Conservation (phyloP, 305 asterid genomes). For the Vinca major region DNA sequence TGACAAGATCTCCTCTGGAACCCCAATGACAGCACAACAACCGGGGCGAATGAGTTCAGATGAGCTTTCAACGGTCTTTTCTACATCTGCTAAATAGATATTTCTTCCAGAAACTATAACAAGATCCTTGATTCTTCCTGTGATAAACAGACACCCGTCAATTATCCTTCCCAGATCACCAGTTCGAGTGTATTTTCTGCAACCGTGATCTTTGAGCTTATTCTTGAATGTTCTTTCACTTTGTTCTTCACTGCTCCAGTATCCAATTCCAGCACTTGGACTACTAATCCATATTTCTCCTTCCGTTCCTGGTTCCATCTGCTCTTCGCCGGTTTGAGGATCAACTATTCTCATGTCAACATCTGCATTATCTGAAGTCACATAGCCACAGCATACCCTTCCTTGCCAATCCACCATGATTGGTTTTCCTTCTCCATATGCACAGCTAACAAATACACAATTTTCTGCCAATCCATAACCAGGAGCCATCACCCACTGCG, state of each 20-base stretch:
- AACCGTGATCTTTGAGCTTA: slow-evolving; percentile 26
- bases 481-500: slow-evolving; percentile 57
- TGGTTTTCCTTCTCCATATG: slow-evolving; percentile 51
- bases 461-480: slow-evolving; percentile 80
- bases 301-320: slow-evolving; percentile 34
- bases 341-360: slow-evolving; percentile 47
- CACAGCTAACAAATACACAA: slow-evolving; percentile 62
- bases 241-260: slow-evolving; percentile 52
- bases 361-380: slow-evolving; percentile 25
- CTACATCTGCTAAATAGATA: slow-evolving; percentile 57
- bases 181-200: slow-evolving; percentile 38
- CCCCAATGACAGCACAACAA: slow-evolving; percentile 65
- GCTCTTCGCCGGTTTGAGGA: slow-evolving; percentile 41
- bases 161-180: slow-evolving; percentile 65
- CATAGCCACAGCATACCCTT: slow-evolving; percentile 62
- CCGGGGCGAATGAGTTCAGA: slow-evolving; percentile 63
- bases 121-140: slow-evolving; percentile 67
- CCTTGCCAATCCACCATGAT: slow-evolving; percentile 65
- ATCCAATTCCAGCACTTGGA: slow-evolving; percentile 60
- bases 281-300: slow-evolving; percentile 75
- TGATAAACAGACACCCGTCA: slow-evolving; percentile 46
- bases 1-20: slow-evolving; percentile 45
- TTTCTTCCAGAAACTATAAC: slow-evolving; percentile 60
- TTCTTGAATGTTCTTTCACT: slow-evolving; percentile 43
- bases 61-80: slow-evolving; percentile 58